A percentile compares a stretch with the other conserved stretches of the same genome.
Evolutionary conservation across 306 rosid genomes (phyloP).

Genomic region (Morella rubra): DNA sequence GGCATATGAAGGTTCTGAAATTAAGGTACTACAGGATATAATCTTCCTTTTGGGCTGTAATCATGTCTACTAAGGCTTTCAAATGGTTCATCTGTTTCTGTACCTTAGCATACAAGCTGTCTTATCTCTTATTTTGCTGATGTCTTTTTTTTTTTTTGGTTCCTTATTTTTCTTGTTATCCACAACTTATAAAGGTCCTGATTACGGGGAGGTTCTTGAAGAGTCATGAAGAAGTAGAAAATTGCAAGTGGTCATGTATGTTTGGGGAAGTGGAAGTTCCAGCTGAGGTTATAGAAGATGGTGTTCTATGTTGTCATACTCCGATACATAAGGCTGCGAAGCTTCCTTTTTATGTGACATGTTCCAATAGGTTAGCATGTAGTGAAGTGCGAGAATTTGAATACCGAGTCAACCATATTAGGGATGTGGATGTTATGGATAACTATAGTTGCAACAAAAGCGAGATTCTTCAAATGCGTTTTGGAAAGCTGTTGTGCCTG

Average conservation of each 20-base stretch:
- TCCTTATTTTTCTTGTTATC: conserved; percentile 10
- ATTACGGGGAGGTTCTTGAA: conserved; percentile 70
- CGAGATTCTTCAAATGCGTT: conserved; percentile 40
- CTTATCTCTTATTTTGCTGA: conserved; percentile 21
- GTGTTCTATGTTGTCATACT: conserved; percentile 76
- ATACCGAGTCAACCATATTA: conserved; percentile 40
- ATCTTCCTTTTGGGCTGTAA: conserved; percentile 21
- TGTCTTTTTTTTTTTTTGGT: conserved; percentile 5
- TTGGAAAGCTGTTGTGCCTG: conserved; percentile 49
- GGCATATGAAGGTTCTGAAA: conserved; percentile 62
- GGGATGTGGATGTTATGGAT: conserved; percentile 36
- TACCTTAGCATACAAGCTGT: neutral
- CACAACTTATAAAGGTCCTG: conserved; percentile 44
- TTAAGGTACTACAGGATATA: conserved; percentile 51
- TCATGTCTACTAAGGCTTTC: neutral
- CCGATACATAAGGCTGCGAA: conserved; percentile 70
- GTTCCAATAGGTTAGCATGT: conserved; percentile 61
- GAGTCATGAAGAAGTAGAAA: conserved; percentile 49
- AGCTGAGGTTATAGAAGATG: conserved; percentile 56
- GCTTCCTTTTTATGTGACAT: conserved; percentile 73
- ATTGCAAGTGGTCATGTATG: conserved; percentile 83
- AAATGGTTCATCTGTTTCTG: conserved; percentile 14
- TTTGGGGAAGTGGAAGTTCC: conserved; percentile 92
- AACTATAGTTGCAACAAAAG: conserved; percentile 30
- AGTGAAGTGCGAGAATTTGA: conserved; percentile 85